phyloP scores from a whole-genome alignment of 257 asterid genomes.

The Salvia rosmarinus region DNA sequence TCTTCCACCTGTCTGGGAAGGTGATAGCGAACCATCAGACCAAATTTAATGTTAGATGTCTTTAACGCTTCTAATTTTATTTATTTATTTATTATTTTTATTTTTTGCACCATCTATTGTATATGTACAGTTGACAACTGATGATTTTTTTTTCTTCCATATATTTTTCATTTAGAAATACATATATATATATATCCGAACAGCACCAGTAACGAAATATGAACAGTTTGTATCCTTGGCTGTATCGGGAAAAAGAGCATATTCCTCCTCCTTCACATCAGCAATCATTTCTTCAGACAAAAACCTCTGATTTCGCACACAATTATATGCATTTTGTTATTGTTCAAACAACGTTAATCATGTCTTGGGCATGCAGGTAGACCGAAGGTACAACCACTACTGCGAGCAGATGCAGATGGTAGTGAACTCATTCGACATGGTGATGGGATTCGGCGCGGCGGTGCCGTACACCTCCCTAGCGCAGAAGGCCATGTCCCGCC shows the following conservation, averaged over 20 bases:
- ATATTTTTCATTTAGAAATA: not conserved
- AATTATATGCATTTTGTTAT: conserved; percentile 20
- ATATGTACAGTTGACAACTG: conserved; percentile 28
- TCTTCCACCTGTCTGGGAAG: conserved; percentile 38
- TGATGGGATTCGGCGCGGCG: conserved; percentile 98
- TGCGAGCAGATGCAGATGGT: conserved; percentile 99
- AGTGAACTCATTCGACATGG: conserved; percentile 91
- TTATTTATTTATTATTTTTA: not conserved
- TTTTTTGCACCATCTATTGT: not conserved
- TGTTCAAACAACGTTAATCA: too few relatives aligned
- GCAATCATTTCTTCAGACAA: conserved; percentile 48
- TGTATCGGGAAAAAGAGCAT: conserved; percentile 50
- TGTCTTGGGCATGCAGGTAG: conserved; percentile 56
- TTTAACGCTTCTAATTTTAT: not conserved
- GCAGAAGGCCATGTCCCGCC: conserved; percentile 94
- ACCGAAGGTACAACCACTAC: conserved; percentile 85
- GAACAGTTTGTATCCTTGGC: conserved; percentile 33
- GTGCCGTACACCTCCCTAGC: conserved; percentile 86
- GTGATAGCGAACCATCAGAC: conserved; percentile 35
- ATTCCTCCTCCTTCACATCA: conserved; percentile 50
- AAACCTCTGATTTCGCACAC: conserved; percentile 32
- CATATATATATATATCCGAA: not conserved
- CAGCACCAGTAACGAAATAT: not conserved
- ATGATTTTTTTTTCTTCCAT: not conserved
- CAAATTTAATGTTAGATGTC: conserved; percentile 28